Conservation (phyloP, 2,329 filamentous ascomycete species). For the Colletotrichum gloeosporioides region DNA sequence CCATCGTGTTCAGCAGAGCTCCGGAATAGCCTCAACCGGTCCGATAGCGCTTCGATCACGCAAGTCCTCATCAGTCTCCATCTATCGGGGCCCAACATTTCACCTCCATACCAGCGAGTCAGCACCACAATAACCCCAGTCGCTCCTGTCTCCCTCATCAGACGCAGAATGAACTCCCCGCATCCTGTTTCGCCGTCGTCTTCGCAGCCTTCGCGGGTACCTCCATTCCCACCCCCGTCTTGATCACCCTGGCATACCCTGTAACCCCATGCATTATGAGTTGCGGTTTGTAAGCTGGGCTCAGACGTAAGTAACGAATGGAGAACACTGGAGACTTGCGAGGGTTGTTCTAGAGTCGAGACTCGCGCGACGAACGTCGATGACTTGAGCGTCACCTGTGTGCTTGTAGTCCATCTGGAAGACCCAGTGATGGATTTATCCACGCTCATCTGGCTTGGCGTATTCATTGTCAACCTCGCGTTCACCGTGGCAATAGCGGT, state of each 20-base stretch:
- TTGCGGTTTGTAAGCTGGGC: conserved; percentile 56
- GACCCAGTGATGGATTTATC: background rate
- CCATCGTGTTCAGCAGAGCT: conserved; percentile 28
- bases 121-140: conserved; percentile 62
- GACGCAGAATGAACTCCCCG: conserved; percentile 59
- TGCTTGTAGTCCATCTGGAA: conserved; percentile 55
- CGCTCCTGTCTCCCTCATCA: conserved; percentile 56
- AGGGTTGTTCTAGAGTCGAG: conserved; percentile 40
- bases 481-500: conserved; percentile 14
- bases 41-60: conserved; percentile 59
- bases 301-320: conserved; percentile 53
- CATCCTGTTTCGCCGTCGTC: conserved; percentile 69
- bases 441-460: conserved; percentile 8
- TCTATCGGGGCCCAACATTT: conserved; percentile 65
- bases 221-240: background rate
- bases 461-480: background rate
- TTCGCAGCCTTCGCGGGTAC: conserved; percentile 54
- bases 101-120: conserved; percentile 67
- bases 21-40: conserved; percentile 44
- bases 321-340: conserved; percentile 48
- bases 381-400: conserved; percentile 53
- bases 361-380: conserved; percentile 66
- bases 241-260: conserved; percentile 32
- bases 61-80: conserved; percentile 68
- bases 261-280: conserved; percentile 65